phyloP scores from a whole-genome alignment of 495 filamentous ascomycete genomes.

The Copromyces sp. region DNA sequence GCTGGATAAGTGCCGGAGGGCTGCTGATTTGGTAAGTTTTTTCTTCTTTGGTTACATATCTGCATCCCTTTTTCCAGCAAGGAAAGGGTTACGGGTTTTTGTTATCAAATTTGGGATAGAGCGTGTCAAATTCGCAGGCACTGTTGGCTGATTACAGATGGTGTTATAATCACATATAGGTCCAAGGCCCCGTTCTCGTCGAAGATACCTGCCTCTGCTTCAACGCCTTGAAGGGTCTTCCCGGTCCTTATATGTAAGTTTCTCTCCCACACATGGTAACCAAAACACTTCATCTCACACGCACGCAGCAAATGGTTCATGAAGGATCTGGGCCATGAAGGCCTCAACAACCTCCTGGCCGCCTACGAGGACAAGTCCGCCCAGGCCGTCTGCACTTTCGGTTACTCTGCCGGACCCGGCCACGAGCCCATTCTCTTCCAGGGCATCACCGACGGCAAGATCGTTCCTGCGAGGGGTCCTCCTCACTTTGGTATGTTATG shows the following conservation, averaged over 20 bases:
- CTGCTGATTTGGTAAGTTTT: slow-evolving; percentile 50
- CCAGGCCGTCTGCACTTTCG: slow-evolving; percentile 93
- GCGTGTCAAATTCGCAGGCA: too few species aligned
- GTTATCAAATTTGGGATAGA: neutral
- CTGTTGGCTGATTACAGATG: neutral
- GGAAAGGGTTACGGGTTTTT: neutral
- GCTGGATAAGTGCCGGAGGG: slow-evolving; percentile 72
- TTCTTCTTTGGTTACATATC: neutral
- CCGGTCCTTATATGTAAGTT: slow-evolving; percentile 91
- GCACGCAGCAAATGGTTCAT: slow-evolving; percentile 80
- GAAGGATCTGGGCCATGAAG: slow-evolving; percentile 64
- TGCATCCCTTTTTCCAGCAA: neutral
- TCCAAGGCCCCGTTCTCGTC: slow-evolving; percentile 79
- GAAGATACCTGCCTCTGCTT: slow-evolving; percentile 96
- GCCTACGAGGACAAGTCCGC: slow-evolving; percentile 84
- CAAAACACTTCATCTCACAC: neutral
- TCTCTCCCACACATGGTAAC: neutral
- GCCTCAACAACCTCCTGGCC: slow-evolving; percentile 83
- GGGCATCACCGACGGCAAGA: slow-evolving; percentile 65
- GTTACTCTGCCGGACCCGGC: slow-evolving; percentile 75
- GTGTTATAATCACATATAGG: slow-evolving; percentile 29
- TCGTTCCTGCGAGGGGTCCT: slow-evolving; percentile 67
- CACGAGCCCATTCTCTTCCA: slow-evolving; percentile 84
- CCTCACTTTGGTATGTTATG: slow-evolving; percentile 63
- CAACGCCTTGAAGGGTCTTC: slow-evolving; percentile 74